Evolutionary conservation across 495 filamentous ascomycete genomes (phyloP).

Genomic region (Hypoxylon intermedium): DNA sequence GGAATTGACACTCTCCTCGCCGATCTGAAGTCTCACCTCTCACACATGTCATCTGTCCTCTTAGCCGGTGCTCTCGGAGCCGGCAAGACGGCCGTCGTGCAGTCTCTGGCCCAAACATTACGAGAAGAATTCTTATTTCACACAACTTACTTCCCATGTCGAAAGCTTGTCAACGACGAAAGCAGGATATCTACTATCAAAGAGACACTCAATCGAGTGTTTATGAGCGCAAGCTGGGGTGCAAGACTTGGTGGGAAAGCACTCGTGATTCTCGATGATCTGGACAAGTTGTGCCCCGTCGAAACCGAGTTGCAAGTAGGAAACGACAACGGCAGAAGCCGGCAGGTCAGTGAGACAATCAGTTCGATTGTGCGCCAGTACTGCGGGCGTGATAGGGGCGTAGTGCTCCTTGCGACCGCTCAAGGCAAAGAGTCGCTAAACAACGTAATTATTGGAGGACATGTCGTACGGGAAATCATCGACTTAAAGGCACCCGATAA

Average conservation of each 20-base stretch:
- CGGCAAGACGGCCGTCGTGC: slow-evolving; percentile 80
- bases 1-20: slow-evolving; percentile 81
- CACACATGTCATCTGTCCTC: slow-evolving; percentile 85
- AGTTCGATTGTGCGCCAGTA: slow-evolving; percentile 83
- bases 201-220: slow-evolving; percentile 80
- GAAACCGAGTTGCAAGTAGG: slow-evolving; percentile 94
- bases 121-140: slow-evolving; percentile 73
- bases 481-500: slow-evolving; percentile 88
- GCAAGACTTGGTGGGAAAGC: slow-evolving; percentile 82
- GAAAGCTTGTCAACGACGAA: slow-evolving; percentile 85
- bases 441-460: slow-evolving; percentile 77
- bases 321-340: slow-evolving; percentile 86
- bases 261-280: slow-evolving; percentile 86
- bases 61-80: slow-evolving; percentile 86
- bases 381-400: slow-evolving; percentile 72
- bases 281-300: slow-evolving; percentile 88
- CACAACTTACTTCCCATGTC: slow-evolving; percentile 81
- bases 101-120: slow-evolving; percentile 67
- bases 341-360: slow-evolving; percentile 89
- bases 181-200: slow-evolving; percentile 87
- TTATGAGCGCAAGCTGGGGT: slow-evolving; percentile 89
- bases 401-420: slow-evolving; percentile 89
- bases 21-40: slow-evolving; percentile 73
- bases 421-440: slow-evolving; percentile 89
- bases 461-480: slow-evolving; percentile 83